These are phyloP conservation scores for Eucalyptus virginea DNA, from an alignment of 345 rosid species.

Conservation along the genomic window DNA sequence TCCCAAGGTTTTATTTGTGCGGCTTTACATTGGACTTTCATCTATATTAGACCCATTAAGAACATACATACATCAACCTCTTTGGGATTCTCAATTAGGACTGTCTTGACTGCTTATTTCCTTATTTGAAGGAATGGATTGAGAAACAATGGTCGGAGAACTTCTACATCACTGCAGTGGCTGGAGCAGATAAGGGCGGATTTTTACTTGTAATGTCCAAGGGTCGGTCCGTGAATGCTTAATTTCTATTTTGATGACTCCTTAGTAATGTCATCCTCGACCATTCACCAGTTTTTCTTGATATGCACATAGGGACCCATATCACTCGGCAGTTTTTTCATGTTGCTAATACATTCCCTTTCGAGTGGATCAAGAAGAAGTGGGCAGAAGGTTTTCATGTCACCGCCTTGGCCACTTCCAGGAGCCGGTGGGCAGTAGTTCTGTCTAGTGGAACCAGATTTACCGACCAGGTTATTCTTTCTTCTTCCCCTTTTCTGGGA, in stretches of 20 bases:
- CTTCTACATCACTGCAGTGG: constrained; percentile 79
- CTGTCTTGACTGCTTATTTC: background rate
- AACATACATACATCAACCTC: background rate
- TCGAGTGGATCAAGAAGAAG: constrained; percentile 6
- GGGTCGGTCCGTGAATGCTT: constrained; percentile 14
- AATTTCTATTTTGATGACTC: background rate
- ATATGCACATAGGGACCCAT: background rate
- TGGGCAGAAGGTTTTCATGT: constrained; percentile 8
- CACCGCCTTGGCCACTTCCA: constrained; percentile 4
- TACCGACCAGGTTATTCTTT: background rate
- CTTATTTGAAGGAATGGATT: constrained; percentile 60
- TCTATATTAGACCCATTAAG: background rate
- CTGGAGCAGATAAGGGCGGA: constrained; percentile 79
- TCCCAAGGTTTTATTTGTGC: constrained; percentile 38
- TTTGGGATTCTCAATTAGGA: background rate
- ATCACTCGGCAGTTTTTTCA: background rate
- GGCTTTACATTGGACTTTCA: background rate
- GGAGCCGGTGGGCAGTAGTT: constrained; percentile 5
- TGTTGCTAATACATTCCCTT: constrained; percentile 2
- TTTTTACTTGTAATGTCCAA: constrained; percentile 85
- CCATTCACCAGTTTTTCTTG: background rate
- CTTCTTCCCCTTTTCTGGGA: background rate
- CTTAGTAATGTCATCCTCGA: background rate
- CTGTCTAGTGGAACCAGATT: background rate
- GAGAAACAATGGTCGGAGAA: constrained; percentile 82